Evolutionary conservation across 176 grass and related monocot species (phyloP).

Genomic region (Hordeum vulgare): MorexV3_pseudomolecules_assembly NC_058521.1:609801588-609802087

Average conservation of each 20-base stretch:
- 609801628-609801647: not conserved
- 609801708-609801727: constrained; percentile 82
- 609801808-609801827: constrained; percentile 88
- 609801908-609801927: constrained; percentile 95
- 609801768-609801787: constrained; percentile 94
- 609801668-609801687: constrained; percentile 8
- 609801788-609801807: constrained; percentile 94
- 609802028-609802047: not conserved
- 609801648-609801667: not conserved
- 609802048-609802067: constrained; percentile 10
- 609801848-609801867: constrained; percentile 98
- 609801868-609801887: constrained; percentile 86
- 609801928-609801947: constrained; percentile 88
- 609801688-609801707: constrained; percentile 70
- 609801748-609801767: constrained; percentile 78
- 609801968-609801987: constrained; percentile 48
- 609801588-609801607: constrained; percentile 23
- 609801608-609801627: constrained; percentile 19
- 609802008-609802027: not conserved
- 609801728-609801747: constrained; percentile 66
- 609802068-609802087: not conserved
- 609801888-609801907: constrained; percentile 74
- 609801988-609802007: not conserved
- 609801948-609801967: constrained; percentile 95
- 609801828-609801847: constrained; percentile 62